Evolutionary conservation across 495 filamentous ascomycete genomes (phyloP).

Genomic region (Aspergillus sparsus): DNA sequence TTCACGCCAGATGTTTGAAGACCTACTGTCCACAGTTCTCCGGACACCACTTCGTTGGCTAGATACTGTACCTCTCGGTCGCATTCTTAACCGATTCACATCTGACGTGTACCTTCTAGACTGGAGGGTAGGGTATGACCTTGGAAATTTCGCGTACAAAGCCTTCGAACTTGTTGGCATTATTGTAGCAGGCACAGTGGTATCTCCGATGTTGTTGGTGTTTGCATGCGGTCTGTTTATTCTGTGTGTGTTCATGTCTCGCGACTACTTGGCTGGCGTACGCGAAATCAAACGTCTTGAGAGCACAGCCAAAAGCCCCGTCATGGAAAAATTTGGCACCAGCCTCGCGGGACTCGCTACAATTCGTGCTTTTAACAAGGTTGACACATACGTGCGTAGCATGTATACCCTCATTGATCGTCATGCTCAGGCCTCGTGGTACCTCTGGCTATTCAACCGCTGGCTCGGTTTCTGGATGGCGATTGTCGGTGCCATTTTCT

Average conservation of each 20-base stretch:
- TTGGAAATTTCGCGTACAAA: slow-evolving; percentile 59
- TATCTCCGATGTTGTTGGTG: slow-evolving; percentile 32
- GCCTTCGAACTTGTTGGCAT: slow-evolving; percentile 32
- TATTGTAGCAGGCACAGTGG: slow-evolving; percentile 30
- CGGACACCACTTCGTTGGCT: slow-evolving; percentile 73
- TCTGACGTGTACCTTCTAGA: slow-evolving; percentile 73
- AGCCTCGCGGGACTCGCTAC: slow-evolving; percentile 66
- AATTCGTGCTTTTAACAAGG: slow-evolving; percentile 71
- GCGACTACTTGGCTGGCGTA: slow-evolving; percentile 63
- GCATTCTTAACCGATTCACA: slow-evolving; percentile 75
- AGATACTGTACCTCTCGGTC: slow-evolving; percentile 74
- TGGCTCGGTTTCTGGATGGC: slow-evolving; percentile 76
- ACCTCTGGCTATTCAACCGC: slow-evolving; percentile 69
- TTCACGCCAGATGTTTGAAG: slow-evolving; percentile 63
- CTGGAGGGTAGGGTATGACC: slow-evolving; percentile 56
- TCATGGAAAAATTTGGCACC: slow-evolving; percentile 71
- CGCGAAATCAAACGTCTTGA: slow-evolving; percentile 73
- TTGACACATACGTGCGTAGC: slow-evolving; percentile 57
- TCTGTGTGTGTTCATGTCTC: slow-evolving; percentile 57
- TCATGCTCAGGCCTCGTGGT: slow-evolving; percentile 58
- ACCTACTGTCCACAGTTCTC: slow-evolving; percentile 63
- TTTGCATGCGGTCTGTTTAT: slow-evolving; percentile 27
- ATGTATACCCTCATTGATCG: slow-evolving; percentile 67
- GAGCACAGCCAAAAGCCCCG: slow-evolving; percentile 65
- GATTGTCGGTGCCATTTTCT: slow-evolving; percentile 69